These are phyloP conservation scores for Boletus speciosus DNA, from an alignment of 768 basidiomycete species.

Conservation along the genomic window DNA sequence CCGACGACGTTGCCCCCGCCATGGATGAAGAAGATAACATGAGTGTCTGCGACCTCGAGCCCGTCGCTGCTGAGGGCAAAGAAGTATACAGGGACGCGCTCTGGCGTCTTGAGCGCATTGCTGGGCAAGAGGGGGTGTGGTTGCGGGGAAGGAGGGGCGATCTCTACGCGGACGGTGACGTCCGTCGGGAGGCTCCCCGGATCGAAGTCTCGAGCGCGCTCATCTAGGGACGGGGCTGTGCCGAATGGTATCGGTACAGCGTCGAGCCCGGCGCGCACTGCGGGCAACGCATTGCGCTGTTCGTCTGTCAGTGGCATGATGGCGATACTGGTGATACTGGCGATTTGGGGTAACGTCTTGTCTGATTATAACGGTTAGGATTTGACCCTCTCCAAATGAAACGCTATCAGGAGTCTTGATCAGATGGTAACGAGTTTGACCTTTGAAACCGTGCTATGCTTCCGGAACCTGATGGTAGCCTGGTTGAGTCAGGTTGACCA, in stretches of 20 bases:
- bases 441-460: too few species aligned
- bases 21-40: slow-evolving; percentile 24
- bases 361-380: too few species aligned
- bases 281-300: slow-evolving; percentile 11
- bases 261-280: background rate
- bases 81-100: slow-evolving; percentile 22
- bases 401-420: too few species aligned
- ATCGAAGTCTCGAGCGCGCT: slow-evolving; percentile 7
- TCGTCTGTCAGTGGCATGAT: slow-evolving; percentile 14
- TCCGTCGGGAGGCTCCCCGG: slow-evolving; percentile 6
- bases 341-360: too few species aligned
- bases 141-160: slow-evolving; percentile 11
- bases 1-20: slow-evolving; percentile 20
- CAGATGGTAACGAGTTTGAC: too few species aligned
- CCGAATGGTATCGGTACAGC: background rate
- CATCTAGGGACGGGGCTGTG: slow-evolving; percentile 10
- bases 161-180: slow-evolving; percentile 12
- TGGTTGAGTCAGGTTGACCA: too few species aligned
- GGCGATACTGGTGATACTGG: background rate
- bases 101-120: slow-evolving; percentile 9
- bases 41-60: background rate
- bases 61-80: slow-evolving; percentile 2
- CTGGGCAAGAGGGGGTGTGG: background rate
- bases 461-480: too few species aligned
- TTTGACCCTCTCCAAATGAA: too few species aligned